phyloP scores from a whole-genome alignment of 306 rosid genomes.

The Vigna hirtella region DNA sequence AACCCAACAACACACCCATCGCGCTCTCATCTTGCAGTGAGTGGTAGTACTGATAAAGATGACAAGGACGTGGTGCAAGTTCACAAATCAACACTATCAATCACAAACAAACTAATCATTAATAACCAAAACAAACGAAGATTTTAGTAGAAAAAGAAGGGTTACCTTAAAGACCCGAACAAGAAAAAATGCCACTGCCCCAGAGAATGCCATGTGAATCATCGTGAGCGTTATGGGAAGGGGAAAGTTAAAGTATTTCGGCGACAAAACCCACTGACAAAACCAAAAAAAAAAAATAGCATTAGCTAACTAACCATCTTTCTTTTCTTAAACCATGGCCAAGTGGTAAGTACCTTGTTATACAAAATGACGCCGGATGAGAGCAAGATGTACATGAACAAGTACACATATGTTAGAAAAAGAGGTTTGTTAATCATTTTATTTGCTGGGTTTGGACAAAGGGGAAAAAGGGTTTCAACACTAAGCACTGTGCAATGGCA shows the following conservation, averaged over 20 bases:
- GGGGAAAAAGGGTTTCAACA: neutral
- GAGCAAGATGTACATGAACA: slow-evolving; percentile 80
- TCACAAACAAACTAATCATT: neutral
- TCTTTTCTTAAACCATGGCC: neutral
- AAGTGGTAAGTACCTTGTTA: slow-evolving; percentile 68
- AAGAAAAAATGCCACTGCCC: slow-evolving; percentile 82
- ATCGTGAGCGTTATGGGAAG: slow-evolving; percentile 92
- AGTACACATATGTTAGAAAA: slow-evolving; percentile 80
- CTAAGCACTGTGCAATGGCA: neutral
- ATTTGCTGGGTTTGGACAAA: neutral
- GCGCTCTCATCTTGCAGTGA: neutral
- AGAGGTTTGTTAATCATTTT: slow-evolving; percentile 78
- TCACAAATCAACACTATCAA: neutral
- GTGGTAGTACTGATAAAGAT: neutral
- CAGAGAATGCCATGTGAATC: slow-evolving; percentile 99
- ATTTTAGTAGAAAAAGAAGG: neutral
- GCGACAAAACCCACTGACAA: slow-evolving; percentile 91
- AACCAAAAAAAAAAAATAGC: neutral
- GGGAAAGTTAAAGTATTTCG: slow-evolving; percentile 92
- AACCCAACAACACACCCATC: slow-evolving; percentile 18
- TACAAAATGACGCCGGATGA: slow-evolving; percentile 93
- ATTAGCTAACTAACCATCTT: neutral
- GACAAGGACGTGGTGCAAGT: neutral
- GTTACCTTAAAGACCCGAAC: slow-evolving; percentile 94
- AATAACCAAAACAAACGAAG: neutral